Base-by-base conservation (phyloP, 2,329 filamentous ascomycete genomes). In the Sarocladiaceae sp. region DNA sequence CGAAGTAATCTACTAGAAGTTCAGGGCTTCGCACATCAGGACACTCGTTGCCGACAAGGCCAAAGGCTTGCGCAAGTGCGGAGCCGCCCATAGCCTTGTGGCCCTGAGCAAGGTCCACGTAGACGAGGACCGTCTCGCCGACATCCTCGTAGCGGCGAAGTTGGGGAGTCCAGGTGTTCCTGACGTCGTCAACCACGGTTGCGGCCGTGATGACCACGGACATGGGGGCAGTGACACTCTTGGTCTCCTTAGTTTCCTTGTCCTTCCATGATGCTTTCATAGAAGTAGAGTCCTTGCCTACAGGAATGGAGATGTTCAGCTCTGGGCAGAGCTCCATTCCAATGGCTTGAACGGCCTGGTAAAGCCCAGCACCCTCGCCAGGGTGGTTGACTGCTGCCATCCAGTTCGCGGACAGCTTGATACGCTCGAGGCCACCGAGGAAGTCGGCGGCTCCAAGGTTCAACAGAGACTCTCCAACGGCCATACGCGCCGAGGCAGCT, bases 261-360 rank as follows among this genome's bases (percentile, higher is more conserved):
- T 91, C 85, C 58, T 81, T 85, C 93, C 93, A 97, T 45, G 88
- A 88, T 57, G 94, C 91, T 73, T 96, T 96, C 93, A 98, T 97
- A 3, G 90, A 96, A 65, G 94, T 95, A 0, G 91, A 97, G 63
- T 98, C 93, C 67, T 98, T 97, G 45, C 93, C 93, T 7, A 97
- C 93, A 3, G 93, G 93, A 48, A 98, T 97, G 46, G 85, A 88
- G 49, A 98, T 81, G 26, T 87, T 88, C n/a, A 97, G 74, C 55
- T 85, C 75, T 2, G 89, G 89, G 65, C 93, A 98, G 7, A 98
- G 73, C 39, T 95, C 85, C 79, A 95, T 84, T 40, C 90, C 90
- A 47, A 96, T 89, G 9, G 91, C 89, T 60, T 95, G 79, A 2
- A 96, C 93, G 23, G 90, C 93, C 63, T 96, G 88, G 58, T 95